These are phyloP conservation scores for Leptomonas pyrrhocoris DNA, from an alignment of 208 protist species.

Conservation along the genomic window DNA sequence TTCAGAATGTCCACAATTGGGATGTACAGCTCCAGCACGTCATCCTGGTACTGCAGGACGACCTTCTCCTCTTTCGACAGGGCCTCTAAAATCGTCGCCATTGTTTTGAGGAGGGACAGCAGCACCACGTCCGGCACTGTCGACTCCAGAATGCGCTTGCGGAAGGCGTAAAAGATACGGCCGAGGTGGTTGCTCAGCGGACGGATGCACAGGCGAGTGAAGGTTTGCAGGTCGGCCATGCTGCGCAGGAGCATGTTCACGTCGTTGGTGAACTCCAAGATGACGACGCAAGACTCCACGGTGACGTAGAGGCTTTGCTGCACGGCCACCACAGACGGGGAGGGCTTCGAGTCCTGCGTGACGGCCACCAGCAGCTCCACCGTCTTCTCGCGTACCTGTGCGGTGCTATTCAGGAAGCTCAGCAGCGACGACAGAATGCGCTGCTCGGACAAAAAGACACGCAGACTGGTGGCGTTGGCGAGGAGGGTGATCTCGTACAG, in stretches of 20 bases:
- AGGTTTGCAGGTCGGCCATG: slow-evolving; percentile 86
- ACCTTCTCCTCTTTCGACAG: slow-evolving; percentile 65
- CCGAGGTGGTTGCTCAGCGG: slow-evolving; percentile 74
- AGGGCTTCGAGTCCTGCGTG: slow-evolving; percentile 71
- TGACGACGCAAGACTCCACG: slow-evolving; percentile 84
- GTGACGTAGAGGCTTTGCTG: slow-evolving; percentile 78
- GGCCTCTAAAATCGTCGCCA: slow-evolving; percentile 66
- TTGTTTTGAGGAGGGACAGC: slow-evolving; percentile 78
- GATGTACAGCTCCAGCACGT: slow-evolving; percentile 78
- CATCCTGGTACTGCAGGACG: slow-evolving; percentile 82
- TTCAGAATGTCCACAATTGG: slow-evolving; percentile 68
- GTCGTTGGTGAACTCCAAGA: slow-evolving; percentile 86
- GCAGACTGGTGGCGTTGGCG: slow-evolving; percentile 62
- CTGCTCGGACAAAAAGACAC: slow-evolving; percentile 69
- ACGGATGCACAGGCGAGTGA: slow-evolving; percentile 74
- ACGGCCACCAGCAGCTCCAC: slow-evolving; percentile 83
- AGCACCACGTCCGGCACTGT: slow-evolving; percentile 67
- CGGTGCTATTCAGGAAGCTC: slow-evolving; percentile 78
- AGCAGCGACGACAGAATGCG: slow-evolving; percentile 79
- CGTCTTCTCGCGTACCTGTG: slow-evolving; percentile 76
- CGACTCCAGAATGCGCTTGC: slow-evolving; percentile 63
- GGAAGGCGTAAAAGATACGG: slow-evolving; percentile 87
- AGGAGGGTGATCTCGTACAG: slow-evolving; percentile 74
- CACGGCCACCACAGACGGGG: slow-evolving; percentile 53
- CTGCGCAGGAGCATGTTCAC: slow-evolving; percentile 72